These are phyloP conservation scores for Aureobasidium sp. DNA, from an alignment of 2,329 filamentous ascomycete genomes.

Conservation along the genomic window DNA sequence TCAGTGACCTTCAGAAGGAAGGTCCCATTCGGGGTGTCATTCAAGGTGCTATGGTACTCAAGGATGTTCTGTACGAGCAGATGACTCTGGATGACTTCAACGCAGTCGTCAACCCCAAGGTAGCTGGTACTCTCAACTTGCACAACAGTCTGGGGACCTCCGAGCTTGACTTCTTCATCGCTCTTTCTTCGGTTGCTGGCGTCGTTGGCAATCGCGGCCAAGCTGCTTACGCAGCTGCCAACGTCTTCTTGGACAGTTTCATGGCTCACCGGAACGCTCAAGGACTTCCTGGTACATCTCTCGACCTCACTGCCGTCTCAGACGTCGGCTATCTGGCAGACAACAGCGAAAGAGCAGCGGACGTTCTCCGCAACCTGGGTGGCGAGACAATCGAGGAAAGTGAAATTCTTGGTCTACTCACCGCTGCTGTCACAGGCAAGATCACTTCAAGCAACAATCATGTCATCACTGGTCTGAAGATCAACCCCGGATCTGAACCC, in stretches of 20 bases:
- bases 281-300: constrained; percentile 37
- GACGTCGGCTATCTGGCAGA: constrained; percentile 29
- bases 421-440: not conserved
- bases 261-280: constrained; percentile 31
- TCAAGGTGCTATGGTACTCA: constrained; percentile 15
- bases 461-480: constrained; percentile 7
- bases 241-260: constrained; percentile 16
- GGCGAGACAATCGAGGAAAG: not conserved
- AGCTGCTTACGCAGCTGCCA: constrained; percentile 16
- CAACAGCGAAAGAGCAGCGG: constrained; percentile 12
- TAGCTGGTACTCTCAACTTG: constrained; percentile 24
- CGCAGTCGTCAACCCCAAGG: constrained; percentile 19
- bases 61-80: constrained; percentile 6
- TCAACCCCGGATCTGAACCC: not conserved
- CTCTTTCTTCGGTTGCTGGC: constrained; percentile 16
- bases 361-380: not conserved
- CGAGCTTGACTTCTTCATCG: constrained; percentile 24
- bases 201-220: constrained; percentile 15
- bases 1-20: not conserved
- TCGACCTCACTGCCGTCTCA: constrained; percentile 46
- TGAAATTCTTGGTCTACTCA: constrained; percentile 2
- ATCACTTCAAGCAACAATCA: constrained; percentile 3
- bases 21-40: constrained; percentile 15
- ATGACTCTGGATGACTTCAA: constrained; percentile 20
- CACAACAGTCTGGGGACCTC: constrained; percentile 14